Base-by-base conservation (phyloP, 345 rosid genomes). In the Microcos paniculata region DNA sequence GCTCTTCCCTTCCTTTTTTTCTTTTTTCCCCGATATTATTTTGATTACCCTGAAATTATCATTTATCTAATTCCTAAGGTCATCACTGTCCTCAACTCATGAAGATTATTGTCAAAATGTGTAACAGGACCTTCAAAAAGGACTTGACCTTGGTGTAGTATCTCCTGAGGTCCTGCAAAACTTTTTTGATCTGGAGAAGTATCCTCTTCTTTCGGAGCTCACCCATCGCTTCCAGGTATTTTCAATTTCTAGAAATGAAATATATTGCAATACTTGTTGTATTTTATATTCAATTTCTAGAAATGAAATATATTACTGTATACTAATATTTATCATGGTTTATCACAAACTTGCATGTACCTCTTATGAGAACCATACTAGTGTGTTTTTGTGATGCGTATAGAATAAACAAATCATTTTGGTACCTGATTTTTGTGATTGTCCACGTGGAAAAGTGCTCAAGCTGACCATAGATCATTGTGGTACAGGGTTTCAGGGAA, bases 151-250 rank as follows among this genome's bases (percentile, higher is more conserved):
- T 85, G 98, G 97, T 58, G 73, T 94, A 62, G 92, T 94, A 80
- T 94, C 97, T 52, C 97, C 98, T 49, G 97, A 94, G 80, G 97
- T 88, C 33, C 90, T 94, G 77, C 97, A 94, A 85, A 94, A 90
- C 82, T 91, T 94, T 85, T 91, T 94, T 74, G 94, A 91, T 83
- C 82, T 94, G 75, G 97, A 94, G 85, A 86, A 87, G 26, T 89
- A 91, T 88, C 98, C 97, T 80, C 78, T 92, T 67, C 84, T 91
- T 79, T 86, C 91, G 14, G 97, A 94, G 84, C 97, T 94, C 71
- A 85, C 94, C 71, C 85, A 87, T 59, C 85, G 92, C 61, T 94
- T 94, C 80, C 96, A 92, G 97, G 98, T 92, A 91, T 46, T 49
- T 24, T 61, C 26, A 26, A 42, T 51, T 62, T 38, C 63, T 51